Percentiles rank a stretch among this genome's conserved stretches.
phyloP scores from a whole-genome alignment of 805 yeast species.

The Schwanniomyces sp. region DNA sequence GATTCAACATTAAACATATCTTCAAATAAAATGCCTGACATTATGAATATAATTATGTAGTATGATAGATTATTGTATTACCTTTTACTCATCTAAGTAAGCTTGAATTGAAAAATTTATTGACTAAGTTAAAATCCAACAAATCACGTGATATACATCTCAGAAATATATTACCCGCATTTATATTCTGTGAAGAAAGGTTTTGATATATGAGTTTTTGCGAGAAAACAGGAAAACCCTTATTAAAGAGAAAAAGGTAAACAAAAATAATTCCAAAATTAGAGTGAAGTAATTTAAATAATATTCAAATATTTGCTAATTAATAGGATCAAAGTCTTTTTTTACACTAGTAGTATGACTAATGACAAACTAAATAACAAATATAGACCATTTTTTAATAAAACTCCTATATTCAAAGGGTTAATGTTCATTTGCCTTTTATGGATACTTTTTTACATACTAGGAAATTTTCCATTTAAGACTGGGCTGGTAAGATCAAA shows the following conservation, averaged over 20 bases:
- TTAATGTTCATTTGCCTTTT: background rate
- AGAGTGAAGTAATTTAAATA: background rate
- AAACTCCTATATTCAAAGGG: background rate
- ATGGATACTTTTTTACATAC: background rate
- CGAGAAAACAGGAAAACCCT: background rate
- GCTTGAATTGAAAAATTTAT: background rate
- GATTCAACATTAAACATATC: slow-evolving; percentile 86
- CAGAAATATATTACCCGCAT: background rate
- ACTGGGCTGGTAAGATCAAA: background rate
- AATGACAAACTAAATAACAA: background rate
- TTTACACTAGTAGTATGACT: background rate
- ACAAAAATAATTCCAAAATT: slow-evolving; percentile 4
- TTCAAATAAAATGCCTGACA: slow-evolving; percentile 77
- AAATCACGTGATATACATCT: background rate
- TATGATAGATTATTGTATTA: background rate
- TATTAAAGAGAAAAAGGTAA: slow-evolving; percentile 2
- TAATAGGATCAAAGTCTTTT: too few species aligned
- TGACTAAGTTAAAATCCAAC: background rate
- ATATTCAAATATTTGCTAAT: too few species aligned
- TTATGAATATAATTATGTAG: slow-evolving; percentile 10
- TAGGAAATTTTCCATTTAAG: background rate
- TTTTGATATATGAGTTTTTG: background rate
- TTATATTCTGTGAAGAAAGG: background rate
- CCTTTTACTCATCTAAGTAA: background rate
- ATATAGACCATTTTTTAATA: background rate